phyloP scores from a whole-genome alignment of 106 monocot species.

The Cymbidium sinense region DNA sequence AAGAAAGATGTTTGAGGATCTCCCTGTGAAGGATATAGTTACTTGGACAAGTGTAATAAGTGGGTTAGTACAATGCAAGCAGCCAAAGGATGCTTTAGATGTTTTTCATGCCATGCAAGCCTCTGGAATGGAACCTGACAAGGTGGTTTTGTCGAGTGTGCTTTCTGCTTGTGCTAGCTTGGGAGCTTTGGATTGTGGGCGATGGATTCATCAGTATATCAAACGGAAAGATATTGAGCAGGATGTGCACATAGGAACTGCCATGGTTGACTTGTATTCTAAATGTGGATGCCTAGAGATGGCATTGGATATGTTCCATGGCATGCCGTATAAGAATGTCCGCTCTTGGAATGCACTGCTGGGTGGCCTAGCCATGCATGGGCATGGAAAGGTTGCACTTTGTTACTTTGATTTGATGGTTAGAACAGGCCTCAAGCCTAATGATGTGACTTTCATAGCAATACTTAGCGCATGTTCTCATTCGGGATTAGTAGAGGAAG shows the following conservation, averaged over 20 bases:
- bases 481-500: constrained; percentile 44
- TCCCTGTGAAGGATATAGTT: constrained; percentile 31
- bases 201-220: constrained; percentile 37
- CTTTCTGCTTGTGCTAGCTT: constrained; percentile 67
- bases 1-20: constrained; percentile 42
- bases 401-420: constrained; percentile 39
- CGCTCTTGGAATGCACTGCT: constrained; percentile 81
- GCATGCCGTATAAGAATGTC: constrained; percentile 40
- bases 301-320: constrained; percentile 32
- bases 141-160: constrained; percentile 41
- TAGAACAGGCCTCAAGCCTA: constrained; percentile 23
- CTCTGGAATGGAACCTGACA: constrained; percentile 42
- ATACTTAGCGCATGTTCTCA: constrained; percentile 65
- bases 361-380: constrained; percentile 58
- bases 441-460: constrained; percentile 57
- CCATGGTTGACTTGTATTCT: constrained; percentile 75
- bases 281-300: constrained; percentile 46
- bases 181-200: constrained; percentile 49
- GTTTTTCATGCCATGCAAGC: constrained; percentile 47
- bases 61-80: constrained; percentile 41
- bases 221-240: constrained; percentile 26
- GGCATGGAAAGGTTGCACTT: constrained; percentile 31
- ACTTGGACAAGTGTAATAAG: constrained; percentile 74
- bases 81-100: constrained; percentile 26
- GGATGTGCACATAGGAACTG: constrained; percentile 67